Evolutionary conservation across 148 eudicot genomes (phyloP), one percentile per base, ranked within the genome.

Genomic region (Hydrangea macrophylla): DNA sequence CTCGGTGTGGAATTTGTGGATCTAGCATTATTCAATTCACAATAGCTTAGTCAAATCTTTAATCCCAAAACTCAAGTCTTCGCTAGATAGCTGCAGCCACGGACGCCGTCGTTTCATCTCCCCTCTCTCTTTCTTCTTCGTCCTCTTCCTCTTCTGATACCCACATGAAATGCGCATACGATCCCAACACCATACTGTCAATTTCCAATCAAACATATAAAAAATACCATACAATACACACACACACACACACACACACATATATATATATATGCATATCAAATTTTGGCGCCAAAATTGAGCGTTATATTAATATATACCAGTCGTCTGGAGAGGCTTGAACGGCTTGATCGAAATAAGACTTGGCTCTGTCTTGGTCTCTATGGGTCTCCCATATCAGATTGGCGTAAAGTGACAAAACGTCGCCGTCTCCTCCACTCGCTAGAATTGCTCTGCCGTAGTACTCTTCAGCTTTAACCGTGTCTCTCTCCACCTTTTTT

Each of bases 401-500:
- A 26, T 78, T 84, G 0, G 78, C 98, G 51, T 89, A 89, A 35
- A 85, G 68, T 3, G 86, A 82, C 10, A 92, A 76, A 31, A 87
- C 51, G 58, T 92, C 85, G 0, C 96, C 98, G 62, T 89, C 98
- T 55, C 83, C 87, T 0, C 92, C 89, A 66, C 65, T 82, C 8
- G 90, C 92, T 66, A 92, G 60, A 70, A 92, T 87, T 35, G 98
- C 96, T 78, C 98, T 85, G 10, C 86, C 93, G 50, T 82, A 89
- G 45, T 74, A 92, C 67, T 92, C 91, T 58, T 84, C 98, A 2
- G 98, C 98, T 76, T 78, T 84, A 36, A 63, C 82, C 25, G 24
- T 17, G 59, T 92, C 82, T 65, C 80, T 78, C 70, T 81, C 89
- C 30, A 87, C 98, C 98, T 92, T 26, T 1, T 26, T n/a, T n/a